Conservation (phyloP, 2,329 filamentous ascomycete species). For the Teratosphaeria gauchensis region DNA sequence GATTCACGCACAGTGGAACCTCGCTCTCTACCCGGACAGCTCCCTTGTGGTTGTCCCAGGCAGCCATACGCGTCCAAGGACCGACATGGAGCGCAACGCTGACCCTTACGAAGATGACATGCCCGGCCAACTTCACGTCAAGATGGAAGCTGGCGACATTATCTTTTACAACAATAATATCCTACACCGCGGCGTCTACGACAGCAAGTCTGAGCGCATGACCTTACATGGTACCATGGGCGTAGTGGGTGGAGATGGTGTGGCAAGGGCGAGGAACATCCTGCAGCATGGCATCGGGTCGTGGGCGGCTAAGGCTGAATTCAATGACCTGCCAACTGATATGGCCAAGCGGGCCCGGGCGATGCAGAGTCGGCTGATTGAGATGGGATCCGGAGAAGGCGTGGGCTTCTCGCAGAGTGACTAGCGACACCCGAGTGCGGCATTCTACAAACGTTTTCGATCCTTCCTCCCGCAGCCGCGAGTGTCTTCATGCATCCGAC, state of each 20-base stretch:
- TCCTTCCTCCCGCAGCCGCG: too few relatives aligned
- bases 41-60: constrained; percentile 69
- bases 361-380: constrained; percentile 55
- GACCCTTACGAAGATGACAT: constrained; percentile 53
- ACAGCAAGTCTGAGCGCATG: constrained; percentile 49
- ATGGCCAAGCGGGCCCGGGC: constrained; percentile 43
- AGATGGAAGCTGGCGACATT: constrained; percentile 62
- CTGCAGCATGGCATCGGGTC: constrained; percentile 62
- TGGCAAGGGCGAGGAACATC: constrained; percentile 57
- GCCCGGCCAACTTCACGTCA: constrained; percentile 56
- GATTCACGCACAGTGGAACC: constrained; percentile 78
- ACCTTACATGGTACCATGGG: constrained; percentile 67
- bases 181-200: constrained; percentile 61
- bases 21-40: constrained; percentile 66
- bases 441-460: too few relatives aligned
- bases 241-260: constrained; percentile 42
- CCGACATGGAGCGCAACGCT: constrained; percentile 57
- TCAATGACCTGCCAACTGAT: constrained; percentile 36
- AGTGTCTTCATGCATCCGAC: too few relatives aligned
- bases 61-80: constrained; percentile 62
- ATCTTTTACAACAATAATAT: constrained; percentile 92
- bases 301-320: constrained; percentile 54
- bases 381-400: constrained; percentile 51
- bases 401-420: constrained; percentile 56
- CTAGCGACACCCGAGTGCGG: constrained; percentile 15